phyloP scores from a whole-genome alignment of 2,329 filamentous ascomycete species.

The Pseudogymnoascus sp. region DNA sequence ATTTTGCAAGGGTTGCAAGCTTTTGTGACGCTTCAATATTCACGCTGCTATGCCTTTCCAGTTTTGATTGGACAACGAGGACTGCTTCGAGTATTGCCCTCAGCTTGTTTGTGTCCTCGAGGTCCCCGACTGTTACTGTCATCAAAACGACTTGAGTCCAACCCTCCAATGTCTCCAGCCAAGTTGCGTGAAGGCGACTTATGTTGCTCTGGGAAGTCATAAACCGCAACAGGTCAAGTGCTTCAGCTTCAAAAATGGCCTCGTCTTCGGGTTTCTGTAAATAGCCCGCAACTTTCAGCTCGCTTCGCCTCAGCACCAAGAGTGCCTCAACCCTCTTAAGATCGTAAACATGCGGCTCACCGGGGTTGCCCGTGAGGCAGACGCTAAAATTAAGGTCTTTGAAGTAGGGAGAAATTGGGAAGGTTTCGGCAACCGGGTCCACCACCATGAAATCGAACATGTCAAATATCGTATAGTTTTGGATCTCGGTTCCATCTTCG shows the following conservation, averaged over 20 bases:
- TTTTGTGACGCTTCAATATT: conserved; percentile 63
- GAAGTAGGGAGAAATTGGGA: conserved; percentile 51
- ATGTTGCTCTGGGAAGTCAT: conserved; percentile 56
- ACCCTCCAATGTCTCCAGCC: conserved; percentile 62
- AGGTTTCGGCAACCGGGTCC: conserved; percentile 33
- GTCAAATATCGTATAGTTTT: conserved; percentile 75
- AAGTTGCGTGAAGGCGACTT: conserved; percentile 40
- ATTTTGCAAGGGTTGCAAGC: conserved; percentile 66
- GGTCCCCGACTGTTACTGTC: conserved; percentile 73
- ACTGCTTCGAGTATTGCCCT: conserved; percentile 78
- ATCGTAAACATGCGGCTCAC: conserved; percentile 54
- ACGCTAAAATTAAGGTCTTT: conserved; percentile 57
- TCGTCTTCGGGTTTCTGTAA: conserved; percentile 43
- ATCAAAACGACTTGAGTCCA: conserved; percentile 83
- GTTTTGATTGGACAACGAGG: conserved; percentile 77
- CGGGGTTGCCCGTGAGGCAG: conserved; percentile 52
- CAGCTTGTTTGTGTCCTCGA: conserved; percentile 61
- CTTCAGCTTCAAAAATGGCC: conserved; percentile 46
- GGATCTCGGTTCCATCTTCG: conserved; percentile 55
- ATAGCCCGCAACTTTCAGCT: conserved; percentile 42
- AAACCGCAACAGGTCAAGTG: conserved; percentile 49
- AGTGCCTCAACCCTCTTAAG: conserved; percentile 64
- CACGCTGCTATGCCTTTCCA: conserved; percentile 67
- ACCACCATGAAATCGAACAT: conserved; percentile 83
- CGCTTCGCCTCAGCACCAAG: conserved; percentile 58